Evolutionary conservation across 352 stramenopile genomes (phyloP), one percentile per base, ranked within the genome.

Genomic region (Aphanomyces astaci): DNA sequence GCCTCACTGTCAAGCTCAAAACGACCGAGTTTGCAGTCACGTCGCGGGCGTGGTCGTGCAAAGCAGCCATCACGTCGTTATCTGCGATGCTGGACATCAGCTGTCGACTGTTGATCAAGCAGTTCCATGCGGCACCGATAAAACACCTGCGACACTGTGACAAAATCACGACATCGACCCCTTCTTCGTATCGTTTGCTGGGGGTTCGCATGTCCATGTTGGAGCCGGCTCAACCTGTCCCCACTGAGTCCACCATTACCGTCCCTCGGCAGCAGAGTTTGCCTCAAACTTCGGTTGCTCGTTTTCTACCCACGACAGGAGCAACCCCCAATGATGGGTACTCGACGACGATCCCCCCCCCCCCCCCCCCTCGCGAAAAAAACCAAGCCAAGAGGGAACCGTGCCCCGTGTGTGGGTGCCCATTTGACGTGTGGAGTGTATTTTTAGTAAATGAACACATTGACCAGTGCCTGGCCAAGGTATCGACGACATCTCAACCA

Each of bases 371-470:
- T n/a, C n/a, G n/a, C n/a, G n/a, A n/a, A n/a, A n/a, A n/a, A n/a
- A n/a, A n/a, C n/a, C n/a, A n/a, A n/a, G n/a, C n/a, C n/a, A n/a
- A n/a, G n/a, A n/a, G n/a, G 31, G 59, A 76, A 43, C 75, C 79
- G 7, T 89, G 81, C 66, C 81, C 81, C 51, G 84, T 90, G 56
- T 90, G 81, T 52, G 71, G 74, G 5, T 77, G 79, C 27, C 67
- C 76, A 24, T 76, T 90, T 51, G 82, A 88, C 59, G 69, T 73
- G 9, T 49, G 64, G 27, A 87, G 77, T 65, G 75, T 75, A 28
- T 75, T 86, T 46, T 70, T 78, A n/a, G 78, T 90, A 64, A 89
- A 87, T 59, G 69, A 73, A 51, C 82, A 90, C 66, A 78, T 90
- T 25, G 82, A 90, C 45, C 72, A 64, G 7, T 90, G 82, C 28